Base-by-base conservation (phyloP, 164 flowering plant species). In the Macadamia tetraphylla region DNA sequence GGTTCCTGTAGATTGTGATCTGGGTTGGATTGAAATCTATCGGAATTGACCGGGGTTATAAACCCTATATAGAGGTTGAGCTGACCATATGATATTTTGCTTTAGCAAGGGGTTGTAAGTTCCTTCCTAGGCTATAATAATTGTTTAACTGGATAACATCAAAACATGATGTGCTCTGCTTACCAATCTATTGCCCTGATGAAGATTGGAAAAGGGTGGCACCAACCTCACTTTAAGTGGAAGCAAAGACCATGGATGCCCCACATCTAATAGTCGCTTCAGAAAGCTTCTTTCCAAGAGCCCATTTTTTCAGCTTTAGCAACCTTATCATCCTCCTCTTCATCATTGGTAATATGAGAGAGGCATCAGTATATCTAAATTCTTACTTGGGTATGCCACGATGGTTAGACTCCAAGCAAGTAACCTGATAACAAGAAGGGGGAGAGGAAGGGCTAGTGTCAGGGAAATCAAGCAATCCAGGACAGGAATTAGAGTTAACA, bases 141-240 rank as follows among this genome's bases (percentile, higher is more conserved):
- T 35, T 5, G 40, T 35, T 35, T 35, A 35, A 35, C 40, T 9
- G 7, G 51, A 46, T 5, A 46, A 46, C 51, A 46, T 46, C 3
- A 4, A 46, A 46, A 9, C 51, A 46, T 9, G 7, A 59, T 6
- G n/a, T n/a, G 64, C 68, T 46, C 12, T 23, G 30, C 85, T 82
- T 90, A 94, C 99, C 97, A 51, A 92, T 83, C 95, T 95, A 88
- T 71, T 94, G 99, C 42, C 99, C 97, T 9, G 65, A 17, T 30
- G 96, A 88, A 68, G 99, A 97, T 35, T 84, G 90, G 52, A 86
- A n/a, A 18, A 86, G 71, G 57, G 79, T 67, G 55, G 99, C 89
- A 72, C 97, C 90, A 52, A 88, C 72, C 29, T 94, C 97, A 17
- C 94, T 97, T 64, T 96, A 97, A 63, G 92, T 74, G 44, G 97